Base-by-base conservation (phyloP, 2,329 filamentous ascomycete genomes). In the Aspergillus ustus region DNA sequence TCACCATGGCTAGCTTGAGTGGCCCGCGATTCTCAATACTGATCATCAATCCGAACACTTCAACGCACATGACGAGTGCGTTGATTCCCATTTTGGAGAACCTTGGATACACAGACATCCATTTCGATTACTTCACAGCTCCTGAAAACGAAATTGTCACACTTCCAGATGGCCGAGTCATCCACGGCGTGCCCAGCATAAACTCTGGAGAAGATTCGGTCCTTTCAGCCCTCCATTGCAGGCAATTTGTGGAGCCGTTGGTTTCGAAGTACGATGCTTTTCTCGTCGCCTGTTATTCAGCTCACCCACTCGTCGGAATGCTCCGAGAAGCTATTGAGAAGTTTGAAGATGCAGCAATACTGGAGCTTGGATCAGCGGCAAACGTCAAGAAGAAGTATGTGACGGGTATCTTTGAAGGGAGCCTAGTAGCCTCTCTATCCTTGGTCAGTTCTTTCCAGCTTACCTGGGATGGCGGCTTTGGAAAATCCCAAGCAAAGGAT, bases 361-460 rank as follows among this genome's bases (percentile, higher is more conserved):
- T 13, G 65, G 72, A 1, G 69, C 74, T 56, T 76, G 74, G 6
- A 49, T 64, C 22, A 59, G 71, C 13, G 64, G 63, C 22, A 28
- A 62, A 55, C 8, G 19, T 43, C 34, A 66, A 65, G 9, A 75
- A 73, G 61, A 85, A 79, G 75, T 84, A 87, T 37, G 89, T 92
- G 5, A 89, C 87, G 0, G 93, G 94, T 6, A 97, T 98, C 59
- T 95, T 97, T 71, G 93, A 97, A 76, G 90, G 92, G 0, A 92
- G 89, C 70, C 82, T 97, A 15, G 80, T 88, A 2, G 81, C 87
- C 0, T 85, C 87, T 2, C 72, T 93, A 9, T 85, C 89, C 53
- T 65, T 83, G 56, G 77, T 85, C 40, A 79, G 81, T 59, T 77
- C 78, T 17, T 76, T 75, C 51, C 62, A 72, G 17, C 66, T 76